These are phyloP conservation scores for Sequoia sempervirens DNA, from an alignment of 75 land plant genomes.

Conservation along the genomic window DNA sequence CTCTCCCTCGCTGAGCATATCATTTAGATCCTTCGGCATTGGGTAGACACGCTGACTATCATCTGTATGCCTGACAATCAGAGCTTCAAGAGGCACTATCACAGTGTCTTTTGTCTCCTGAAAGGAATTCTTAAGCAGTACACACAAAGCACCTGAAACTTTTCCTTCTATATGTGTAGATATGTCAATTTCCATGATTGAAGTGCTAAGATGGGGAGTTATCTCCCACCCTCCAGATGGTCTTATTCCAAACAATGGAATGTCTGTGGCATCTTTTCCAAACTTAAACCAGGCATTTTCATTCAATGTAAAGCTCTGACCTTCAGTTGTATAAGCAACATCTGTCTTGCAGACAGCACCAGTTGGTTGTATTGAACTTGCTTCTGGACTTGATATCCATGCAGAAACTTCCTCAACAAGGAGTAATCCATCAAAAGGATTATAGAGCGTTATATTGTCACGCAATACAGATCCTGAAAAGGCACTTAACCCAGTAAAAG, in stretches of 20 bases:
- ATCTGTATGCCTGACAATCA: constrained; percentile 12
- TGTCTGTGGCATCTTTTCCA: constrained; percentile 17
- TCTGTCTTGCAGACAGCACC: constrained; percentile 20
- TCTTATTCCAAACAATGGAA: constrained; percentile 26
- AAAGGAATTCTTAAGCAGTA: constrained; percentile 21
- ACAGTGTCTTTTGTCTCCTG: constrained; percentile 22
- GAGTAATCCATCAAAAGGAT: constrained; percentile 61
- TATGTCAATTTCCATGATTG: constrained; percentile 40
- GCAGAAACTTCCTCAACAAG: constrained; percentile 50
- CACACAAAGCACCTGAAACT: constrained; percentile 40
- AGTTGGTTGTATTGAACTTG: constrained; percentile 4
- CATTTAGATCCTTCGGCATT: constrained; percentile 29
- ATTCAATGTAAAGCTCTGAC: constrained; percentile 8
- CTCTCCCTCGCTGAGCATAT: constrained; percentile 15
- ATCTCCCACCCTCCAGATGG: constrained; percentile 48
- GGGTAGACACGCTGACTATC: constrained; percentile 12
- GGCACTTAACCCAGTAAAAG: constrained; percentile 23
- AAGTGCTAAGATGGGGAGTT: constrained; percentile 22
- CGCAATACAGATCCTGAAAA: constrained; percentile 22
- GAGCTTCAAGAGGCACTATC: constrained; percentile 42
- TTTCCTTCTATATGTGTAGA: constrained; percentile 22
- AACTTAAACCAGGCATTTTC: constrained; percentile 21
- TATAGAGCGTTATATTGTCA: constrained; percentile 50
- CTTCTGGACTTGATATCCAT: constrained; percentile 36
- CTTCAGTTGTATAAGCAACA: neutral